phyloP scores from a whole-genome alignment of 2,329 filamentous ascomycete species.

The Shiraia sp. region DNA sequence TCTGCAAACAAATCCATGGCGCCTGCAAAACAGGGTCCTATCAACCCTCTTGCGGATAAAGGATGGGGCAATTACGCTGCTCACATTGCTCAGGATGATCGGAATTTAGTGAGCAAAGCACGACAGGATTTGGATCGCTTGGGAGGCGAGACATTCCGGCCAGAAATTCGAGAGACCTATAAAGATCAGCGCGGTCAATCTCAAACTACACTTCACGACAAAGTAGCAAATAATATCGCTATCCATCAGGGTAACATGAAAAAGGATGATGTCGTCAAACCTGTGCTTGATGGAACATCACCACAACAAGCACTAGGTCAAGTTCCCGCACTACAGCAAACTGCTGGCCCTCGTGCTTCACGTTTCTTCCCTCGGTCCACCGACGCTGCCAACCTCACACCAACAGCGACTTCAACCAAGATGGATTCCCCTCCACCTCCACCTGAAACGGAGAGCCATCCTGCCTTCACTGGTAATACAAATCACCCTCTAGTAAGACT shows the following conservation, averaged over 20 bases:
- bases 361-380: slow-evolving; percentile 44
- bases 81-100: slow-evolving; percentile 37
- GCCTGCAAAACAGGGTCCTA: slow-evolving; percentile 26
- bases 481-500: slow-evolving; percentile 70
- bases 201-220: slow-evolving; percentile 33
- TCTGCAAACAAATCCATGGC: slow-evolving; percentile 24
- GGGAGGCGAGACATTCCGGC: slow-evolving; percentile 31
- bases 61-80: slow-evolving; percentile 40
- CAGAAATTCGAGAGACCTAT: slow-evolving; percentile 40
- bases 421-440: slow-evolving; percentile 54
- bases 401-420: slow-evolving; percentile 21
- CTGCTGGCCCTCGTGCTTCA: slow-evolving; percentile 35
- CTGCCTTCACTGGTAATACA: slow-evolving; percentile 70
- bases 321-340: slow-evolving; percentile 28
- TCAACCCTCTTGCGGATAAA: slow-evolving; percentile 34
- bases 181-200: slow-evolving; percentile 35
- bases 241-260: slow-evolving; percentile 14
- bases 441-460: slow-evolving; percentile 73
- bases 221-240: slow-evolving; percentile 21
- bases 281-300: slow-evolving; percentile 24
- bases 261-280: slow-evolving; percentile 33
- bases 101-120: slow-evolving; percentile 24
- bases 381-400: slow-evolving; percentile 25
- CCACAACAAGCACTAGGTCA: slow-evolving; percentile 26
- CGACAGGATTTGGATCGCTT: slow-evolving; percentile 33